A percentile compares a stretch with the other conserved stretches of the same genome.
Evolutionary conservation across 306 rosid genomes (phyloP).

Genomic region (Comarum palustre): DNA sequence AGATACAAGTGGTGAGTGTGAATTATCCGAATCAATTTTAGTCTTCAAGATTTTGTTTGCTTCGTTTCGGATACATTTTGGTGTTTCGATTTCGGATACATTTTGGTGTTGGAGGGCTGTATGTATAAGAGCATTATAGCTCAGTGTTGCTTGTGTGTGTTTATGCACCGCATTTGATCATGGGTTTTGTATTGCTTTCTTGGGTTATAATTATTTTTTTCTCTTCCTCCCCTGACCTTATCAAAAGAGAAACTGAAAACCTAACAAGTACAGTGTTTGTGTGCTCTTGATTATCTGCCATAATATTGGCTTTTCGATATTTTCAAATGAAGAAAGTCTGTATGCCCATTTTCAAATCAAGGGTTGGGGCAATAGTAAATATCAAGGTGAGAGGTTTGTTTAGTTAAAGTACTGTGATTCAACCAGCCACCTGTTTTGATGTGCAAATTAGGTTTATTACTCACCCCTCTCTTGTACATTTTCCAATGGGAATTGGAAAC

Average conservation of each 20-base stretch:
- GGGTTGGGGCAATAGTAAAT: neutral
- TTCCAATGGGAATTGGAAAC: no score
- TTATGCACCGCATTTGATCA: neutral
- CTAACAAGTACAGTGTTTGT: neutral
- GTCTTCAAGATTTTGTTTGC: neutral
- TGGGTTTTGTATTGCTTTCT: neutral
- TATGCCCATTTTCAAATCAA: neutral
- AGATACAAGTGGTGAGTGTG: conserved; percentile 82
- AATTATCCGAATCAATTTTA: neutral
- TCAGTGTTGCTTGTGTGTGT: neutral
- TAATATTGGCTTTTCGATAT: neutral
- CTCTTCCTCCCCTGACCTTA: neutral
- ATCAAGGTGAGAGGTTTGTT: neutral
- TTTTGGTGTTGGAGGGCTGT: neutral
- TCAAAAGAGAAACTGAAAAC: neutral
- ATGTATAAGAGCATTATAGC: neutral
- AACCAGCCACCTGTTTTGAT: no score
- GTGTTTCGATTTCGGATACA: neutral
- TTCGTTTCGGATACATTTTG: no score
- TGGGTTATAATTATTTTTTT: neutral
- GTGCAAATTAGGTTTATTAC: no score
- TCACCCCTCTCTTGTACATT: no score
- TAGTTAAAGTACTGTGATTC: no score
- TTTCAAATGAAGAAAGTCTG: neutral
- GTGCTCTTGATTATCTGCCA: neutral